Base-by-base conservation (phyloP, 148 eudicot species). In the Rhododendron ferrugineum region DNA sequence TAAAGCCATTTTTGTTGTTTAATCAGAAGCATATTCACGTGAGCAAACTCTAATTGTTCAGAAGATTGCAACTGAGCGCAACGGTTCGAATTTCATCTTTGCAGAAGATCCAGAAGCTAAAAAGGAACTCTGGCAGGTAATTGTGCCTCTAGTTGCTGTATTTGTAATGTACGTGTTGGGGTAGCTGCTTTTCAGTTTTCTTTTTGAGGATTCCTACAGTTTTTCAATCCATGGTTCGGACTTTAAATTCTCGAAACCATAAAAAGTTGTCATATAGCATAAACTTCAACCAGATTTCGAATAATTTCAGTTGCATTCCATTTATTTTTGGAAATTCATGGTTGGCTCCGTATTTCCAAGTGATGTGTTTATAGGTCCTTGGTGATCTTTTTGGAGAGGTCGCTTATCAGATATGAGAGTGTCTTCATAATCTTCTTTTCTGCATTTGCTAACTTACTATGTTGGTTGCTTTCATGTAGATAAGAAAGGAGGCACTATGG, bases 401-500 rank as follows among this genome's bases (percentile, higher is more conserved):
- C 28, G 9, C 16, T 26, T n/a, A 52, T 40, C 32, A 68, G 18
- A 66, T 28, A 28, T 46, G 16, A 49, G 54, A 8, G 49, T 11
- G 64, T 46, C 82, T 30, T 6, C 64, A 18, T 82, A 80, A 49
- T 16, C 52, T 62, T 75, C 5, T 32, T 82, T 83, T 47, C n/a
- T 60, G 16, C 54, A 37, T 30, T 62, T 78, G n/a, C 64, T 86
- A 73, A 66, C 16, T 40, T 23, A 23, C 18, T 54, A 22, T 49
- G 62, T 78, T 84, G 46, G 70, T 50, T 86, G 72, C 47, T 37
- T 86, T 32, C 54, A 28, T 86, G 91, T 87, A 96, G 99, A 94
- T 95, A 91, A 91, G 99, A 88, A 97, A 97, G 93, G 99, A 97
- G 92, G 99, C 99, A 85, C 95, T 97, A 58, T 95, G 98, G 97